These are phyloP conservation scores for Vitis labrusca DNA, from an alignment of 164 flowering plant species.

Conservation along the genomic window DNA sequence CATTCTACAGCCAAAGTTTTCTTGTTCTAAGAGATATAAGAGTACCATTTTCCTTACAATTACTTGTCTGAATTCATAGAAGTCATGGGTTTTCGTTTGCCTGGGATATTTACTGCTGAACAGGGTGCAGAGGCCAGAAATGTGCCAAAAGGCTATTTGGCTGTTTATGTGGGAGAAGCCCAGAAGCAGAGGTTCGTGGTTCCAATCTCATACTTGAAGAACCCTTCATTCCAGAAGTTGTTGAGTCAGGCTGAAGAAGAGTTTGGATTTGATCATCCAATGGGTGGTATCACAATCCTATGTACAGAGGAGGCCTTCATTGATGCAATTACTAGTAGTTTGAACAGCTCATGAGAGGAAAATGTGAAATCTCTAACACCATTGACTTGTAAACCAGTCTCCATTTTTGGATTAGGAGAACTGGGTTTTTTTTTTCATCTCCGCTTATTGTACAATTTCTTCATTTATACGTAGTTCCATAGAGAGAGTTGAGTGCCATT, in stretches of 20 bases:
- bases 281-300: slow-evolving; percentile 30
- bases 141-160: slow-evolving; percentile 35
- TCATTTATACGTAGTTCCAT: too few relatives aligned
- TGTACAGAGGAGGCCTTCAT: slow-evolving; percentile 26
- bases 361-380: not conserved
- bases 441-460: too few relatives aligned
- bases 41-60: too few relatives aligned
- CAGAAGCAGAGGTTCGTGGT: slow-evolving; percentile 30
- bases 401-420: not conserved
- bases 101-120: slow-evolving; percentile 9
- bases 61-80: not conserved
- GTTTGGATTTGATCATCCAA: slow-evolving; percentile 30
- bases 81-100: slow-evolving; percentile 15
- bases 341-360: not conserved
- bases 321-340: not conserved
- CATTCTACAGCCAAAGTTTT: too few relatives aligned
- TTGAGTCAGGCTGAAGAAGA: slow-evolving; percentile 32
- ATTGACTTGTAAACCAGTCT: not conserved
- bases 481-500: too few relatives aligned
- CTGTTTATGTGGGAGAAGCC: slow-evolving; percentile 40
- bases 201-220: slow-evolving; percentile 27
- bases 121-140: not conserved
- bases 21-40: too few relatives aligned
- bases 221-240: slow-evolving; percentile 26
- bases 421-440: too few relatives aligned